Base-by-base conservation (phyloP, 2,329 filamentous ascomycete genomes). In the Pyrenophora tritici-repentis region DNA sequence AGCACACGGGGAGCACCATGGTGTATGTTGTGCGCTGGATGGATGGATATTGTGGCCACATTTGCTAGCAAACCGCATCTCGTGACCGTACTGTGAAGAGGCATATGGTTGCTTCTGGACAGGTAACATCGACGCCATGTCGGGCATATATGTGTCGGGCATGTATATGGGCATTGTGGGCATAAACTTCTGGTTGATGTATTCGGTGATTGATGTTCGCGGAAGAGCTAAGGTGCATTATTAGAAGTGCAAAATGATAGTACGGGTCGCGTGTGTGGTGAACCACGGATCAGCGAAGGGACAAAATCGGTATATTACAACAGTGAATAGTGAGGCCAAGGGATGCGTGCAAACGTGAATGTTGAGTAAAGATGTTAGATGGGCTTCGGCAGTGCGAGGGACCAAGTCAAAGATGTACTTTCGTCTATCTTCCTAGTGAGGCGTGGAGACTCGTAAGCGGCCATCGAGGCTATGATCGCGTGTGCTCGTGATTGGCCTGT, bases 31-130 rank as follows among this genome's bases (percentile, higher is more conserved):
- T 3, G 62, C 31, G 13, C 46, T 55, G 7, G 59, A 65, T 13
- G 56, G 58, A 34, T 70, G 65, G 13, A 68, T 41, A 7, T 18
- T 20, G 50, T 70, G 67, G 7, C 55, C 49, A 44, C 66, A 70
- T 29, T 42, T 56, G 18, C 51, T 63, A 17, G 65, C 64, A 18
- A 50, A 42, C 12, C 42, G 39, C 16, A 47, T 38, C 20, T 33
- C 37, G 53, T 65, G 64, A 33, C 57, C 33, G 37, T 29, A 42
- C 14, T 38, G 37, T 36, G 42, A 46, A 44, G 22, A 40, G 16
- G 33, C 29, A 31, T 47, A 34, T 10, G 44, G 29, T 14, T 12
- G 39, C 34, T 46, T 45, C 38, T 50, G 26, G 49, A 22, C 16
- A 16, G 24, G 37, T 29, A 36, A 20, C 9, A 32, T 50, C 5